Percentiles rank a stretch among this genome's conserved stretches.
Conservation (phyloP, 768 basidiomycete species). For the Agrocybe praecox region DNA sequence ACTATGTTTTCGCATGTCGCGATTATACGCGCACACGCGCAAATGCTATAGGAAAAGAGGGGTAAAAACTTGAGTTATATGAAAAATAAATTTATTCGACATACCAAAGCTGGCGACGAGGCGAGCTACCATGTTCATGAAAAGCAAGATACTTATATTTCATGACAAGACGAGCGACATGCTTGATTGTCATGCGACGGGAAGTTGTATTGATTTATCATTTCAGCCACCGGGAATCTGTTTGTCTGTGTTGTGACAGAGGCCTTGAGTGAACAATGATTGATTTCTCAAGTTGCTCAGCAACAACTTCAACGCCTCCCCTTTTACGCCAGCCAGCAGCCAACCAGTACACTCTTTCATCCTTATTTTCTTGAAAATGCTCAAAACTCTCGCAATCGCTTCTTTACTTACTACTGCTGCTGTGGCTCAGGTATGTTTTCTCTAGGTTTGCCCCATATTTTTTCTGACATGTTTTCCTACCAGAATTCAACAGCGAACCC, state of each 20-base stretch:
- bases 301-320: conserved; percentile 13
- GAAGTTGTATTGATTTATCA: too few relatives aligned
- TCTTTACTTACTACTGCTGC: conserved; percentile 53
- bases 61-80: too few relatives aligned
- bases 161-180: background rate
- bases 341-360: conserved; percentile 54
- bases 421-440: conserved; percentile 47
- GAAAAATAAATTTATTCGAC: too few relatives aligned
- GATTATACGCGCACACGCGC: too few relatives aligned
- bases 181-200: background rate
- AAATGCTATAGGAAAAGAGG: too few relatives aligned
- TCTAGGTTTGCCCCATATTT: background rate
- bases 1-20: too few relatives aligned
- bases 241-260: conserved; percentile 34
- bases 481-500: conserved; percentile 36
- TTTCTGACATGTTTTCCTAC: conserved; percentile 8
- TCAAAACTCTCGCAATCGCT: conserved; percentile 56
- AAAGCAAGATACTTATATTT: too few relatives aligned
- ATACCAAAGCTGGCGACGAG: too few relatives aligned
- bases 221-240: conserved; percentile 10
- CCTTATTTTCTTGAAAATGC: conserved; percentile 34
- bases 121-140: too few relatives aligned
- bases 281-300: conserved; percentile 19
- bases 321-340: conserved; percentile 35
- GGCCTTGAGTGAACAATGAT: conserved; percentile 18